These are phyloP conservation scores for Triticum dicoccoides DNA, from an alignment of 176 grass and related monocot species.

Conservation along the genomic window DNA sequence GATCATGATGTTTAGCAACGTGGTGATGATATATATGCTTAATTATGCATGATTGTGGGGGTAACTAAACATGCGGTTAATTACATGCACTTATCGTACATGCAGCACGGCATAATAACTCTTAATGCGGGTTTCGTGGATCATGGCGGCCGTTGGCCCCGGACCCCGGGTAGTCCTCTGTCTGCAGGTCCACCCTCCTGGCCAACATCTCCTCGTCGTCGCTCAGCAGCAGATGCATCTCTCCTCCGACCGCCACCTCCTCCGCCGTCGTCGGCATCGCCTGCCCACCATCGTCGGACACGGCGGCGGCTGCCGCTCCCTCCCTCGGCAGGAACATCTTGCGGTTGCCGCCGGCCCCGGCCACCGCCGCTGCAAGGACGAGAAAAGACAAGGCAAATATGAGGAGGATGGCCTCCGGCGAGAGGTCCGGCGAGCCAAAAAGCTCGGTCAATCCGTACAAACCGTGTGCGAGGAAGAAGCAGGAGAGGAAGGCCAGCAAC, in stretches of 20 bases:
- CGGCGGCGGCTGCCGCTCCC: background rate
- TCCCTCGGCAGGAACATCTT: conserved; percentile 31
- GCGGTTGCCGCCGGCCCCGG: conserved; percentile 16
- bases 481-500: conserved; percentile 45
- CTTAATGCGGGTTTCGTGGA: conserved; percentile 58
- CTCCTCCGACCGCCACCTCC: background rate
- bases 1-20: background rate
- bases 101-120: background rate
- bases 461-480: conserved; percentile 39
- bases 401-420: conserved; percentile 43
- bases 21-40: background rate
- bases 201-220: conserved; percentile 3
- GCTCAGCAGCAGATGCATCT: background rate
- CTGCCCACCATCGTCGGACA: background rate
- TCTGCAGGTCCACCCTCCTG: conserved; percentile 58
- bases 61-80: background rate
- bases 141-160: conserved; percentile 68
- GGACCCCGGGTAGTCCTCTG: conserved; percentile 65
- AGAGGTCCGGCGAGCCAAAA: conserved; percentile 44
- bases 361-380: conserved; percentile 29
- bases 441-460: conserved; percentile 44
- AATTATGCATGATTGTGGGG: background rate
- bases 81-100: background rate
- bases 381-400: conserved; percentile 46
- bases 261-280: background rate